Evolutionary conservation across 768 basidiomycete species (phyloP), one percentile per base, ranked within the genome.

Genomic region (Fomitopsis serialis): DNA sequence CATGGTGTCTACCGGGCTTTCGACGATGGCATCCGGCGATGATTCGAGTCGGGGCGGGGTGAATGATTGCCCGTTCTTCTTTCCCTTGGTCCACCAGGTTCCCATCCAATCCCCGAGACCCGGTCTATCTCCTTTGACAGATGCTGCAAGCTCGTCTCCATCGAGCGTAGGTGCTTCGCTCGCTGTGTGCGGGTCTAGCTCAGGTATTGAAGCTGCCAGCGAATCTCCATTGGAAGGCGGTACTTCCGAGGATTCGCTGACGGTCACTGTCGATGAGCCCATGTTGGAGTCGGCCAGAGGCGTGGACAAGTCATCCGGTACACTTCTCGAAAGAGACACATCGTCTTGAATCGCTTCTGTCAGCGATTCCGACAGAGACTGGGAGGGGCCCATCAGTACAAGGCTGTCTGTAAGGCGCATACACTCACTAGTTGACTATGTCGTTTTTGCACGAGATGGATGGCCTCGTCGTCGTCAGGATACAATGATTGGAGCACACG

Each of bases 61-160:
- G 11, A 23, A 5, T 12, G 37, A 13, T 21, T 36, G 50, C 4
- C 42, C 54, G 22, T 49, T 56, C 10, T 51, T 34, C 58, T 69
- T 79, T 32, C 79, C 75, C 63, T 83, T 84, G 17, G 70, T 73
- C 76, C 87, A 84, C 83, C 81, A 87, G 0, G 79, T 81, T 0
- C 88, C 87, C 76, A 90, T 80, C 89, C 89, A 91, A 45, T 86
- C 84, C 19, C 84, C 81, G 45, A 88, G 60, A 2, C 65, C 66
- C 9, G 70, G 61, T 50, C 60, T 68, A 21, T 78, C 76, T 2
- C 61, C 62, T 48, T 70, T 24, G 23, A 27, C 42, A 19, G 34
- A 2, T 15, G 51, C 15, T 10, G 36, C 9, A 34, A 5, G 19
- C 35, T n/a, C 55, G 58, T 52, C 55, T 50, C n/a, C 37, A 32